phyloP scores from a whole-genome alignment of 768 basidiomycete genomes.

The Obba rivulosa region DNA sequence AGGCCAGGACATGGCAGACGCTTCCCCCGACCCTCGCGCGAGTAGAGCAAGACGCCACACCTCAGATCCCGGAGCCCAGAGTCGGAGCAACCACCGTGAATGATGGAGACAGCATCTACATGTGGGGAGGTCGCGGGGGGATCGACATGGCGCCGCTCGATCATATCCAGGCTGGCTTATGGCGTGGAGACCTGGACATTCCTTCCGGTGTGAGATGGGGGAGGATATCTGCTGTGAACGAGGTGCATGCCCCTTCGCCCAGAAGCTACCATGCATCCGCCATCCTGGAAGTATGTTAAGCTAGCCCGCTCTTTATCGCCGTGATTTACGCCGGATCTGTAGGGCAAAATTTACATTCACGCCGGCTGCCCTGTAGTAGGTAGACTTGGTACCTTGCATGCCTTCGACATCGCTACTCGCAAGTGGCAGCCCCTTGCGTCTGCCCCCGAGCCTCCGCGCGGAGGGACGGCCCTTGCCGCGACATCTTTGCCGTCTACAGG shows the following conservation, averaged over 20 bases:
- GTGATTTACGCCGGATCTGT: neutral
- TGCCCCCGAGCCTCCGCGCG: slow-evolving; percentile 34
- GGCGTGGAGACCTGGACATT: neutral
- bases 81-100: slow-evolving; percentile 13
- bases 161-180: slow-evolving; percentile 14
- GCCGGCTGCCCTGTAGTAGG: slow-evolving; percentile 36
- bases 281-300: slow-evolving; percentile 20
- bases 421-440: slow-evolving; percentile 29
- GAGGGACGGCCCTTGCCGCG: slow-evolving; percentile 35
- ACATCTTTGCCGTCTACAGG: slow-evolving; percentile 9
- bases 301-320: neutral
- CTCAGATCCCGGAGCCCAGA: slow-evolving; percentile 21
- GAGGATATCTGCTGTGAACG: slow-evolving; percentile 19
- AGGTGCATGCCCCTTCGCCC: slow-evolving; percentile 26
- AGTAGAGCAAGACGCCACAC: neutral
- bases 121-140: slow-evolving; percentile 45
- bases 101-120: slow-evolving; percentile 16
- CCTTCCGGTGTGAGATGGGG: slow-evolving; percentile 23
- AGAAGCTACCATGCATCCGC: slow-evolving; percentile 34
- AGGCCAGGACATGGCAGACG: slow-evolving; percentile 3
- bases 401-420: slow-evolving; percentile 24
- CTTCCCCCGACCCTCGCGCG: slow-evolving; percentile 12
- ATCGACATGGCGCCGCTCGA: slow-evolving; percentile 32
- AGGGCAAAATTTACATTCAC: slow-evolving; percentile 34
- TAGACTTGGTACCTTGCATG: slow-evolving; percentile 30